Evolutionary conservation across 805 yeast species (phyloP), one percentile per base, ranked within the genome.

Genomic region (Cyberlindnera sargentensis): DNA sequence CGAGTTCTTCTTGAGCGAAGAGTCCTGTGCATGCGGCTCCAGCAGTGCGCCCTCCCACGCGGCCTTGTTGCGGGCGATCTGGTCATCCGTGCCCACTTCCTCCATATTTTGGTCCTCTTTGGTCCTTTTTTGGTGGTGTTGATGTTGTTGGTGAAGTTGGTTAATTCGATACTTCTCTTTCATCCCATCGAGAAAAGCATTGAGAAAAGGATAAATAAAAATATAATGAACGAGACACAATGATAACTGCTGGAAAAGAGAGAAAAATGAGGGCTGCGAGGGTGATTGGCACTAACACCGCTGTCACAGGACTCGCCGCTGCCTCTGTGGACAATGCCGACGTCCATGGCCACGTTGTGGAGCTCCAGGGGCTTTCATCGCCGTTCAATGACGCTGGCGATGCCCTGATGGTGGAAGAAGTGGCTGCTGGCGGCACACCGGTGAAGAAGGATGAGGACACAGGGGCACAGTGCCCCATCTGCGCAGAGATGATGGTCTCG

Each of bases 1-100:
- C 4, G 87, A 78, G 57, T 90, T 86, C 60, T 82, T 85, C 67
- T 89, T 89, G 50, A 89, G 67, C 44, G 90, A 82, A 0, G 95
- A 68, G 57, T 89, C 96, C 8, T 80, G 60, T 8, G 52, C 40
- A 11, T 45, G n/a, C 2, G 50, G 47, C 26, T 46, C 54, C 6
- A 26, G 8, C 2, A 48, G 43, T 24, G 44, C 48, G 5, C 50
- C 51, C 1, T 31, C 41, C 62, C 61, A 58, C 2, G 60, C 60
- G 1, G 43, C 44, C 0, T 36, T 27, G 34, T 58, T 58, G 20
- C 10, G 25, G 20, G 20, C 20, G 20, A 15, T 15, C 20, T 15
- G 20, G 20, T 15, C 20, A 2, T 15, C 20, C 20, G 20, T 15
- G 20, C 20, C 2, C 20, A 15, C 20, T 15, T 15, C 20, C 20